Base-by-base conservation (phyloP, 805 yeast genomes). In the Teunomyces barrocoloradensis region DNA sequence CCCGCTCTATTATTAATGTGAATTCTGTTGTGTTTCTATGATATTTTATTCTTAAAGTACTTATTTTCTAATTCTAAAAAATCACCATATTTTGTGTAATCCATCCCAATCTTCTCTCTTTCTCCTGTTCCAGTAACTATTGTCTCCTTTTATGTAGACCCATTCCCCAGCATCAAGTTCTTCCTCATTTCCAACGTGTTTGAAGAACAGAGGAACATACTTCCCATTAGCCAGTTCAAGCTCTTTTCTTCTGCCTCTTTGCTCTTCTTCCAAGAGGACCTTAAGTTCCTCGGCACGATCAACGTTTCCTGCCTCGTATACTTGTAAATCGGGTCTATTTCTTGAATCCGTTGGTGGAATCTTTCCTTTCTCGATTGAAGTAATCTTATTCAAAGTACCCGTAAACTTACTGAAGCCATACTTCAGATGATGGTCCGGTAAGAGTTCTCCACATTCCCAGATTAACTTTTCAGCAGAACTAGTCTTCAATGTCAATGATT, bases 281-380 rank as follows among this genome's bases (percentile, higher is more conserved):
- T 94, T 94, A 52, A 80, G 53, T 1, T 52, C 56, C 61, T 92
- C 97, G 0, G 98, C 97, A 45, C 73, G 66, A 17, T 81, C 88
- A 9, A 84, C 68, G 18, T 81, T 71, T 2, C 90, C 94, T 13
- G 76, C 61, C 60, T 89, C 96, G 56, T 89, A 89, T 1, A 72
- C 65, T 38, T 79, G 71, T 59, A 89, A 81, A 63, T 94, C 99
- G 0, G 97, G 98, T 60, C 99, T 79, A 39, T 83, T 66, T 59
- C 99, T 80, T 6, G 97, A 87, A 63, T 94, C 99, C 0, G 94
- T 88, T 2, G 91, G 91, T 5, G 97, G 85, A 34, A 91, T 56
- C 2, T 65, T 45, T 2, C 71, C 85, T 25, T 75, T 52, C 60
- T 92, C 97, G 11, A 92, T 66, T 3, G 63, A 69, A 0, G 96